A percentile compares a stretch with the other conserved stretches of the same genome.
These are phyloP conservation scores for Pseudozyma thailandica DNA, from an alignment of 1,284 basidiomycete genomes.

Conservation along the genomic window DNA sequence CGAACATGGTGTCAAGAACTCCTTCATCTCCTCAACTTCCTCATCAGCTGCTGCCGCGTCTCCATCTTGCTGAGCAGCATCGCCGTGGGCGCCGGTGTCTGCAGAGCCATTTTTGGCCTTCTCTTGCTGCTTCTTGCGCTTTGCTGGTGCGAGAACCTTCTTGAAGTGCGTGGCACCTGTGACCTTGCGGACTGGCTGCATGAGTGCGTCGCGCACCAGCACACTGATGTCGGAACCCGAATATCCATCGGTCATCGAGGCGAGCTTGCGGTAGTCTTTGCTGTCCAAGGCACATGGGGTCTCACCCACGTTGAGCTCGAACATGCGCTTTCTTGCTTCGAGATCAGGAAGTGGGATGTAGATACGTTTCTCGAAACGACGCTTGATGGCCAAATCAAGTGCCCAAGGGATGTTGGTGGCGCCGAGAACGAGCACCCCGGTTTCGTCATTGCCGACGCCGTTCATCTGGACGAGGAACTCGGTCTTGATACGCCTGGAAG, in stretches of 20 bases:
- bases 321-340: constrained; percentile 94
- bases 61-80: constrained; percentile 41
- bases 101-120: constrained; percentile 42
- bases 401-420: constrained; percentile 90
- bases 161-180: constrained; percentile 96
- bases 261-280: constrained; percentile 84
- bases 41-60: constrained; percentile 52
- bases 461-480: constrained; percentile 98
- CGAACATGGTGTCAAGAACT: constrained; percentile 85
- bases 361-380: constrained; percentile 97
- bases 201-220: constrained; percentile 93
- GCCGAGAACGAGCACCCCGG: constrained; percentile 94
- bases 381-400: constrained; percentile 96
- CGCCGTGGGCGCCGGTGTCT: constrained; percentile 39
- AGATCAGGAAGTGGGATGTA: constrained; percentile 95
- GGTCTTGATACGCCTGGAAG: constrained; percentile 94
- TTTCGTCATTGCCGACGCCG: constrained; percentile 94
- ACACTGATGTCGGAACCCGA: constrained; percentile 96
- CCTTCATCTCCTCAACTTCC: constrained; percentile 71
- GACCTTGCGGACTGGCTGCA: constrained; percentile 98
- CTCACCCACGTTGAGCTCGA: constrained; percentile 92
- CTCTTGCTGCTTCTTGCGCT: constrained; percentile 42
- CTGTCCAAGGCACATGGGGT: constrained; percentile 86
- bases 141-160: constrained; percentile 68
- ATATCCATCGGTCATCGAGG: constrained; percentile 88